These are phyloP conservation scores for Xylaria longipes DNA, from an alignment of 495 filamentous ascomycete genomes.

Conservation along the genomic window DNA sequence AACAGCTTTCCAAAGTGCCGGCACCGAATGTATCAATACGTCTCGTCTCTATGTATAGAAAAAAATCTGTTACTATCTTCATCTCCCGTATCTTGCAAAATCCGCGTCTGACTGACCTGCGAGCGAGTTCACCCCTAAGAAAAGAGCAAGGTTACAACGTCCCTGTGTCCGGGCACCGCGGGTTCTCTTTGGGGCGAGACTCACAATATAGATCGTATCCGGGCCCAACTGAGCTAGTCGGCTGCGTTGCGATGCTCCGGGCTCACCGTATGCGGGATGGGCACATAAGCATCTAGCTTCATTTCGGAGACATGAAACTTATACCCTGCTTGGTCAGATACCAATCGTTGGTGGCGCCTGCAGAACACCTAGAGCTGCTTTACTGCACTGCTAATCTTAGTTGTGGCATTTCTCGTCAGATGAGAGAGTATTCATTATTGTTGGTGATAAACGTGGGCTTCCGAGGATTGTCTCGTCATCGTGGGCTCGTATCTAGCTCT, in stretches of 20 bases:
- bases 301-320: not conserved
- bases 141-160: not conserved
- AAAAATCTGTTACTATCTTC: not conserved
- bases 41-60: not conserved
- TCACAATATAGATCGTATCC: not conserved
- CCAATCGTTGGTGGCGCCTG: conserved; percentile 4
- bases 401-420: not conserved
- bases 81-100: not conserved
- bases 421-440: not conserved
- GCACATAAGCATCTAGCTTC: conserved; percentile 11
- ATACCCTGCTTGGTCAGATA: not conserved
- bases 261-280: not conserved
- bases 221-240: not conserved
- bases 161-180: not conserved
- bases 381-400: not conserved
- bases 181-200: not conserved
- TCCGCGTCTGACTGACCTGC: not conserved
- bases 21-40: not conserved
- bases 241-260: not conserved
- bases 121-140: not conserved
- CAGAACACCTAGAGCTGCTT: not conserved
- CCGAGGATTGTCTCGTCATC: not conserved
- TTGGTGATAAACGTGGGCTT: not conserved
- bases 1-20: conserved; percentile 1
- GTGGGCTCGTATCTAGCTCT: not conserved